Evolutionary conservation across 108 stramenopile genomes (phyloP).

Genomic region (Skeletonema grethae): DNA sequence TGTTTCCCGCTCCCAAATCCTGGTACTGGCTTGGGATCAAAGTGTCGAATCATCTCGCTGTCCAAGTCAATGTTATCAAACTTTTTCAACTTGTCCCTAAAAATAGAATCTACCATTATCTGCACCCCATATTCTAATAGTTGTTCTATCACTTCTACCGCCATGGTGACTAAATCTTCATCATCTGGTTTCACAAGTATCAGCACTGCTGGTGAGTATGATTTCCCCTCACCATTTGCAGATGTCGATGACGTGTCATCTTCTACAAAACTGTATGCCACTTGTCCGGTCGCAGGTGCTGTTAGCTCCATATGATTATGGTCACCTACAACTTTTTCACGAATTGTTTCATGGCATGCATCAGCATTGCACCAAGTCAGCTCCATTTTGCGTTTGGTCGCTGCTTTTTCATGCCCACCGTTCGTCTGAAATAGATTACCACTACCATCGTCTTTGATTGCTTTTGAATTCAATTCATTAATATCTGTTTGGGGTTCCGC

Average conservation of each 20-base stretch:
- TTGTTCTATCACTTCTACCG: slow-evolving; percentile 61
- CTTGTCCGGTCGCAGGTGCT: slow-evolving; percentile 86
- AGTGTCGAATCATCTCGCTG: slow-evolving; percentile 58
- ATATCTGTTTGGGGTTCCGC: background rate
- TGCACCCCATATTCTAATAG: slow-evolving; percentile 46
- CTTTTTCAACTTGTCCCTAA: slow-evolving; percentile 63
- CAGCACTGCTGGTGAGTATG: slow-evolving; percentile 57
- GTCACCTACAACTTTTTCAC: slow-evolving; percentile 73
- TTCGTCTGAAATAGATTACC: background rate
- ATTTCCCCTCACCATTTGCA: background rate
- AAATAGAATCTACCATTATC: slow-evolving; percentile 63
- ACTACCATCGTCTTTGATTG: background rate
- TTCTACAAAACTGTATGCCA: slow-evolving; percentile 58
- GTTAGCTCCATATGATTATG: slow-evolving; percentile 76
- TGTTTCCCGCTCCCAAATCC: slow-evolving; percentile 59
- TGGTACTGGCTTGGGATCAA: slow-evolving; percentile 63
- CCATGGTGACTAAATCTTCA: slow-evolving; percentile 55
- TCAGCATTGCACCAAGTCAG: slow-evolving; percentile 77
- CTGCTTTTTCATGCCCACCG: background rate
- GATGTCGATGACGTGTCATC: slow-evolving; percentile 4
- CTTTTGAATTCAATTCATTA: background rate
- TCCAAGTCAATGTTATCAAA: slow-evolving; percentile 49
- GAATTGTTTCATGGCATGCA: slow-evolving; percentile 56
- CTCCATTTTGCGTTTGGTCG: slow-evolving; percentile 56
- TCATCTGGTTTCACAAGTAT: slow-evolving; percentile 74